phyloP scores from a whole-genome alignment of 306 rosid species.

The Betula pendula region DNA sequence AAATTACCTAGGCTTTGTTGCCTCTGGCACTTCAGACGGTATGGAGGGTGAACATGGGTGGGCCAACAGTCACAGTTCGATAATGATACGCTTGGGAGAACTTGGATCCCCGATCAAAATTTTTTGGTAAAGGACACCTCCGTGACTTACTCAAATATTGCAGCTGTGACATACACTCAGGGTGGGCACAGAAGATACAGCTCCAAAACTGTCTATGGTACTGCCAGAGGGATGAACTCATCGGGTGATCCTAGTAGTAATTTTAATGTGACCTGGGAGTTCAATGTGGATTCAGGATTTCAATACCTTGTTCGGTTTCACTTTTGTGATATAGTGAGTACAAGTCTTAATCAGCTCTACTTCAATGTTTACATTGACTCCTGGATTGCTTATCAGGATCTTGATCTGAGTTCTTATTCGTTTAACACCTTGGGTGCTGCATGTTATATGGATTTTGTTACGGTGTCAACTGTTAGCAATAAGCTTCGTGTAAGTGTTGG shows the following conservation, averaged over 20 bases:
- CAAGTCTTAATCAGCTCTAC: conserved; percentile 55
- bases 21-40: conserved; percentile 66
- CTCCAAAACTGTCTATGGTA: conserved; percentile 79
- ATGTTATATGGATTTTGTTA: conserved; percentile 54
- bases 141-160: conserved; percentile 41
- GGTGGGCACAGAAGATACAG: conserved; percentile 57
- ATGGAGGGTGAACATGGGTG: conserved; percentile 92
- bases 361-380: conserved; percentile 72
- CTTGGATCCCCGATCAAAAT: conserved; percentile 65
- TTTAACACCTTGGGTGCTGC: conserved; percentile 51
- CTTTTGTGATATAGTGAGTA: conserved; percentile 74
- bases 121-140: conserved; percentile 44
- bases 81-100: conserved; percentile 67
- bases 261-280: conserved; percentile 78
- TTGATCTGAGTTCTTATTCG: conserved; percentile 41
- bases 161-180: conserved; percentile 45
- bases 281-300: conserved; percentile 68
- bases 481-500: conserved; percentile 66
- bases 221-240: conserved; percentile 61
- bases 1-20: conserved; percentile 44
- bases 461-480: conserved; percentile 31
- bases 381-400: conserved; percentile 37
- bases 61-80: conserved; percentile 54
- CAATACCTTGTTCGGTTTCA: conserved; percentile 84
- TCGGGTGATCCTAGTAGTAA: too few relatives aligned